These are phyloP conservation scores for Smittium mucronatum DNA, from an alignment of 371 early-diverging fungal genomes.

Conservation along the genomic window DNA sequence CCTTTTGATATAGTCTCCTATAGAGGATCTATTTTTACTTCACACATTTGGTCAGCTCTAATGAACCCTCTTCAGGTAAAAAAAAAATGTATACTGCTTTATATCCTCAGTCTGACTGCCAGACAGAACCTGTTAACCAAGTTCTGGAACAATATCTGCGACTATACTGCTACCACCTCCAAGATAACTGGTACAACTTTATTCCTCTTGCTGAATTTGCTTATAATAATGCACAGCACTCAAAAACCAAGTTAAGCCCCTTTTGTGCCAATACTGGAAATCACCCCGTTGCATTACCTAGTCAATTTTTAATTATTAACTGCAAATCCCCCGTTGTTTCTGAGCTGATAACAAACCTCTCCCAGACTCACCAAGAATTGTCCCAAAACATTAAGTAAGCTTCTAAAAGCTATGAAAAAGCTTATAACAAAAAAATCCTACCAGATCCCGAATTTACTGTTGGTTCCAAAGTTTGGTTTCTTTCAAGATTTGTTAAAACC, in stretches of 20 bases:
- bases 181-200: constrained; percentile 35
- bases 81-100: constrained; percentile 29
- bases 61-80: constrained; percentile 22
- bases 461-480: constrained; percentile 8
- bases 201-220: constrained; percentile 39
- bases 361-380: constrained; percentile 2
- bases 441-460: constrained; percentile 3
- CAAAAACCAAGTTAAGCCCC: constrained; percentile 22
- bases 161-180: constrained; percentile 27
- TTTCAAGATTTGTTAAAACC: background rate
- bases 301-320: background rate
- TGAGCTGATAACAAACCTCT: constrained; percentile 1
- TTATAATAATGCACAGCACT: constrained; percentile 34
- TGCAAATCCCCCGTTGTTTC: background rate
- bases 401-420: constrained; percentile 5
- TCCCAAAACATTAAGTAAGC: constrained; percentile 2
- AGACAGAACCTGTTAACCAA: constrained; percentile 39
- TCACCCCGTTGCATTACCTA: constrained; percentile 12
- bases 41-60: constrained; percentile 23
- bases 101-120: constrained; percentile 42
- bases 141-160: constrained; percentile 39
- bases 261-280: constrained; percentile 22
- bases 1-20: constrained; percentile 31
- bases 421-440: background rate
- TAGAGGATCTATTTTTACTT: constrained; percentile 35